Base-by-base conservation (phyloP, 495 filamentous ascomycete species). In the Paragyromitra xinjiangensis region DNA sequence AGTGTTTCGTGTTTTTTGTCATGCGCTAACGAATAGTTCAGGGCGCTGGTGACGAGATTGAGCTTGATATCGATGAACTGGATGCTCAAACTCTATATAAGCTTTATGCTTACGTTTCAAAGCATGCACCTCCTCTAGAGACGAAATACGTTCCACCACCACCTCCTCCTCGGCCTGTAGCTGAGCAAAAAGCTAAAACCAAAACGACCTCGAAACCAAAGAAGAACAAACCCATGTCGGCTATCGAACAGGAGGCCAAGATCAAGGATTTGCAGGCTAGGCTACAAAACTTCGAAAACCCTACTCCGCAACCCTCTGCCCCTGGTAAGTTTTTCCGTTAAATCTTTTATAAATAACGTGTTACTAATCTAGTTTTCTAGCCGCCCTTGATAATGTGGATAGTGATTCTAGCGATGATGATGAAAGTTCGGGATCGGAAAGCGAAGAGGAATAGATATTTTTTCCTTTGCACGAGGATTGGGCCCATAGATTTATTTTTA, bases 171-270 rank as follows among this genome's bases (percentile, higher is more conserved):
- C 68, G 68, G 22, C 66, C 62, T 26, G 63, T 53, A 19, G 55
- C 78, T 5, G 80, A 82, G 42, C 40, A 63, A 19, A 82, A 79
- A 69, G 75, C 85, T 34, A 87, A 86, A 74, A 82, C 84, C 26
- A 84, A 88, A 16, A 85, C 89, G 0, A 82, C 88, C 14, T 83
- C 88, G 7, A 93, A 93, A 84, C 88, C 91, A 16, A 97, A 97
- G 86, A 99, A 99, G 88, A 97, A 99, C 85, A 98, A 98, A 87
- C 95, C 95, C 0, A 99, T 98, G 95, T 95, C 92, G 86, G 95
- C 94, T 84, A 86, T 85, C 24, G 95, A 99, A 84, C 95, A 99
- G 84, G 94, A 98, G 82, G 89, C 91, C 8, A 92, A 91, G 78
- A 97, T 99, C 82, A 88, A 90, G 65, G 88, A 92, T 84, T 89